A percentile compares a stretch with the other conserved stretches of the same genome.
Evolutionary conservation across 495 filamentous ascomycete species (phyloP).

Genomic region (Aspergillus diversus): DNA sequence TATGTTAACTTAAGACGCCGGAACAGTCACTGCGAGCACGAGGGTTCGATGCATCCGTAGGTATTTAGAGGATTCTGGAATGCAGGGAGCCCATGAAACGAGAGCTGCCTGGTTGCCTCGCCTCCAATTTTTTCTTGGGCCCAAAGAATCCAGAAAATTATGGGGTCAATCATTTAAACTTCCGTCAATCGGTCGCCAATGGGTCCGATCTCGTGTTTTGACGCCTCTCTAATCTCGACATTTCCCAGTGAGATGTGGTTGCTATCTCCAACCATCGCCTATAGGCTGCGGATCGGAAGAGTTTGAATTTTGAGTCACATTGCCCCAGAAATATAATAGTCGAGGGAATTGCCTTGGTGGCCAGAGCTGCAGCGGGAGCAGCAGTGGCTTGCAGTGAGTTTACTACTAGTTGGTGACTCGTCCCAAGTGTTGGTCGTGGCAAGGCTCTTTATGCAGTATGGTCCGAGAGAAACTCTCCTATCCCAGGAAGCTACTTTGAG

Average conservation of each 20-base stretch:
- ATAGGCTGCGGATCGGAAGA: neutral
- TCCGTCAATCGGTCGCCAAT: neutral
- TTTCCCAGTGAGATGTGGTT: neutral
- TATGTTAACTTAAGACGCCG: no score
- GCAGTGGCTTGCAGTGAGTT: neutral
- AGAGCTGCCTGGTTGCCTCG: no score
- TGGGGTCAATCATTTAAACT: neutral
- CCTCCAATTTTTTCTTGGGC: no score
- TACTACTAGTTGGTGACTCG: neutral
- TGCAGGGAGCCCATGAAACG: no score
- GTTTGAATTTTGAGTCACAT: neutral
- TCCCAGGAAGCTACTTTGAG: neutral
- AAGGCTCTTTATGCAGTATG: neutral
- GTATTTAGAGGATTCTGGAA: no score
- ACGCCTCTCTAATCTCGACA: neutral
- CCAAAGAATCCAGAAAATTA: neutral
- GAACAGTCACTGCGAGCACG: no score
- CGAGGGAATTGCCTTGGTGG: neutral
- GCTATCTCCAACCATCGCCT: neutral
- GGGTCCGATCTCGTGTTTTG: neutral
- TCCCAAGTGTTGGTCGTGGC: neutral
- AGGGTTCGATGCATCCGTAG: no score
- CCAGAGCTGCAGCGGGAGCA: neutral
- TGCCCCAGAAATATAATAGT: neutral
- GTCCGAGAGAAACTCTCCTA: neutral